Base-by-base conservation (phyloP, 768 basidiomycete species). In the Clavulina sp. region DNA sequence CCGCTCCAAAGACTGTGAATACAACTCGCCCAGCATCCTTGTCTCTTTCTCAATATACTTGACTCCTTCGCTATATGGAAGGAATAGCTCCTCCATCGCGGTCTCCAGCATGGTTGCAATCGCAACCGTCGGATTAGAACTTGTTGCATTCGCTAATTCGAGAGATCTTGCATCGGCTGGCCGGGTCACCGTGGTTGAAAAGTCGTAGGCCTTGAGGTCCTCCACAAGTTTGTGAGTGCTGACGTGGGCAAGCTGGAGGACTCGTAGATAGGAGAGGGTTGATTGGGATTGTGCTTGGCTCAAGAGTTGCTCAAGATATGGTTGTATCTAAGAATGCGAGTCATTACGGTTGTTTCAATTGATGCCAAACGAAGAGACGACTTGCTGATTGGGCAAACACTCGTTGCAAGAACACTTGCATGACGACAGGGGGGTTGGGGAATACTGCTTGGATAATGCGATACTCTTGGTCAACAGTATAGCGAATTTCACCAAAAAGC, bases 391-490 rank as follows among this genome's bases (percentile, higher is more conserved):
- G 95, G 2, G 92, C 93, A 66, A 99, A 99, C 1, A 99, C 88
- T 31, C 95, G 74, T 60, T 96, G 95, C 38, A 99, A 64, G 65
- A 99, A 97, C 16, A 96, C 92, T 63, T 95, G 89, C 88, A 97
- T 92, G 3, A 99, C 95, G 16, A 87, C 77, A 18, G 84, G 77
- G 5, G 95, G 93, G 59, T 93, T 89, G 0, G 95, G 95, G 64
- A 99, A 99, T 9, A 99, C 95, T 2, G 91, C 93, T 63, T 95
- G 92, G 28, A 99, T 92, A 49, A 99, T 99, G 61, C 96, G 89
- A 0, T 87, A 83, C 65, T 99, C 95, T 52, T 93, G 91, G 31
- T 82, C 85, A 23, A 96, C 89, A 0, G 93, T 97, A 3, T 72
- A 71, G 38, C 88, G 73, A 52, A 99, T 96, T 64, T 97, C 91